Percentiles rank a stretch among this genome's conserved stretches.
Evolutionary conservation across 352 stramenopile species (phyloP).

Genomic region (Hyaloperonospora brassicae): DNA sequence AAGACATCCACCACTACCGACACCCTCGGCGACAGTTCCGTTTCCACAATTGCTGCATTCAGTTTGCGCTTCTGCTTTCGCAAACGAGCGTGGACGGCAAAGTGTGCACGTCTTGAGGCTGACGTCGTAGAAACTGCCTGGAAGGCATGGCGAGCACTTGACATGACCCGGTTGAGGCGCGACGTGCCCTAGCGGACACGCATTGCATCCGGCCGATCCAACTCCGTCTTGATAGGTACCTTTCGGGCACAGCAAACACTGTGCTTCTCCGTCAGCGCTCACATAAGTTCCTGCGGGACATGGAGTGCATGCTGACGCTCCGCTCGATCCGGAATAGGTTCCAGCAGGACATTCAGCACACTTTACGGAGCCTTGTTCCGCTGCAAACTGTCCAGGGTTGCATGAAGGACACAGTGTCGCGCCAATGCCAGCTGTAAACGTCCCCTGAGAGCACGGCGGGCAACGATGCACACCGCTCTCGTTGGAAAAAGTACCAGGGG

Average conservation of each 20-base stretch:
- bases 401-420: slow-evolving; percentile 33
- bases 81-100: slow-evolving; percentile 34
- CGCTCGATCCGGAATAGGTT: slow-evolving; percentile 20
- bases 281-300: slow-evolving; percentile 31
- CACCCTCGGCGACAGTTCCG: slow-evolving; percentile 27
- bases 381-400: slow-evolving; percentile 32
- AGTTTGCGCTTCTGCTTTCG: slow-evolving; percentile 11
- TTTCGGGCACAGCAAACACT: slow-evolving; percentile 40
- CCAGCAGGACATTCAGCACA: slow-evolving; percentile 28
- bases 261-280: slow-evolving; percentile 27
- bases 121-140: slow-evolving; percentile 35
- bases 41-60: slow-evolving; percentile 27
- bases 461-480: slow-evolving; percentile 26
- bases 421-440: slow-evolving; percentile 24
- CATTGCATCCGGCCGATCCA: slow-evolving; percentile 24
- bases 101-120: slow-evolving; percentile 20
- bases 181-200: slow-evolving; percentile 35
- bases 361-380: slow-evolving; percentile 15
- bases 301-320: slow-evolving; percentile 7
- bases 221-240: slow-evolving; percentile 30
- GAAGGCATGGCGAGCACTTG: slow-evolving; percentile 31
- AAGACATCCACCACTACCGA: slow-evolving; percentile 24
- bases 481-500: slow-evolving; percentile 40
- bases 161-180: slow-evolving; percentile 28
- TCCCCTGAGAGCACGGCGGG: slow-evolving; percentile 25